A percentile compares a stretch with the other conserved stretches of the same genome.
phyloP scores from a whole-genome alignment of 2,329 filamentous ascomycete genomes.

The Rachicladosporium sp. region DNA sequence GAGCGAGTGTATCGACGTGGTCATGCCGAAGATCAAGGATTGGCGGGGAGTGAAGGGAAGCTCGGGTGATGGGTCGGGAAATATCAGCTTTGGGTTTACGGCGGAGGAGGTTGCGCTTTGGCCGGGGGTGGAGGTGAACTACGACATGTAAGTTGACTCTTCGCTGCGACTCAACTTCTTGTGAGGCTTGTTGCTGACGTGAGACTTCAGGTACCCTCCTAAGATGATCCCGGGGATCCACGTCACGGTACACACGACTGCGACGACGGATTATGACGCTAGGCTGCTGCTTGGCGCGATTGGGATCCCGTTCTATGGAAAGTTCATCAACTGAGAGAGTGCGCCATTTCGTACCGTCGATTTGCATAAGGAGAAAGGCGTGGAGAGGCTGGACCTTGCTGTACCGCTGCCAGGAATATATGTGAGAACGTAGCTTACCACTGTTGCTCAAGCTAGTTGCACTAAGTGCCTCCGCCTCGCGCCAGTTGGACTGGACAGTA shows the following conservation, averaged over 20 bases:
- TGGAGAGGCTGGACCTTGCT: too few relatives aligned
- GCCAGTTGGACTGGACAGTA: too few relatives aligned
- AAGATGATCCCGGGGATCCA: slow-evolving; percentile 78
- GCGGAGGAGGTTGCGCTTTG: slow-evolving; percentile 69
- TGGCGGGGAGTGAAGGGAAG: slow-evolving; percentile 68
- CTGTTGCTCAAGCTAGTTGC: too few relatives aligned
- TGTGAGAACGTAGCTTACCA: too few relatives aligned
- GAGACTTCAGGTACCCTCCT: slow-evolving; percentile 44
- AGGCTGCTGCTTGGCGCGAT: slow-evolving; percentile 60
- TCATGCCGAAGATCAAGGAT: slow-evolving; percentile 91
- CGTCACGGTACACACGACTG: slow-evolving; percentile 72
- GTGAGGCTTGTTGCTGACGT: slow-evolving; percentile 6
- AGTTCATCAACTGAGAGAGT: slow-evolving; percentile 41
- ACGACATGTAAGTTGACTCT: slow-evolving; percentile 59
- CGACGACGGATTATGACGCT: slow-evolving; percentile 73
- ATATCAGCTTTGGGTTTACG: slow-evolving; percentile 70
- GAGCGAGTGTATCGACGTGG: slow-evolving; percentile 77
- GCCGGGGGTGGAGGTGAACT: slow-evolving; percentile 90
- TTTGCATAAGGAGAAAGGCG: too few relatives aligned
- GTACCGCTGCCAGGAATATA: too few relatives aligned
- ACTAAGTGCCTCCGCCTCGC: too few relatives aligned
- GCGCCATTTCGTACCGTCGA: too few relatives aligned
- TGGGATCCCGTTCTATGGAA: slow-evolving; percentile 73
- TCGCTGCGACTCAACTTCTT: background rate
- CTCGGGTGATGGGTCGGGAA: slow-evolving; percentile 78